phyloP scores from a whole-genome alignment of 441 rosid genomes.

The Hura crepitans region DNA sequence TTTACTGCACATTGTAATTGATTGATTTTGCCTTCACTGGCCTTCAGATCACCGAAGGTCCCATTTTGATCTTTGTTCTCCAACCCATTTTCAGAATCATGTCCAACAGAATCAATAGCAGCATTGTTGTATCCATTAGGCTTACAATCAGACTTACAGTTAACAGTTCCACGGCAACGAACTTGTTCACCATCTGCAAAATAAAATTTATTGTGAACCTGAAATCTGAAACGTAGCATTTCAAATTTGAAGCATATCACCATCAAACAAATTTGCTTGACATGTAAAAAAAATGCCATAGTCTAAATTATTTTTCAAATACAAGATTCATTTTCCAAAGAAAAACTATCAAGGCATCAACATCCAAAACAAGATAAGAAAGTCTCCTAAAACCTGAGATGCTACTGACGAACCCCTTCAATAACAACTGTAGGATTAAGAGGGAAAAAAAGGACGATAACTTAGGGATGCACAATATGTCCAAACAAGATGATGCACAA shows the following conservation, averaged over 20 bases:
- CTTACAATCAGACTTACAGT: conserved; percentile 33
- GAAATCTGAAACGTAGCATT: neutral
- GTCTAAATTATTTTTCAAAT: neutral
- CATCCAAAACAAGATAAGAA: neutral
- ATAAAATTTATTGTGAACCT: neutral
- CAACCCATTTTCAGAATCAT: conserved; percentile 30
- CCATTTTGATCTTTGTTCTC: conserved; percentile 29
- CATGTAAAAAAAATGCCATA: conserved; percentile 1
- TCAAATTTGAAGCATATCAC: neutral
- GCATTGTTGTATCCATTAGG: conserved; percentile 34
- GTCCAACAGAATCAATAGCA: conserved; percentile 29
- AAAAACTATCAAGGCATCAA: neutral
- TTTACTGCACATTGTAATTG: conserved; percentile 15
- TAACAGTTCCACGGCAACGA: conserved; percentile 32
- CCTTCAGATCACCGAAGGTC: conserved; percentile 23
- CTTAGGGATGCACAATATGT: conserved; percentile 5
- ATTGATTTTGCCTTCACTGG: conserved; percentile 26
- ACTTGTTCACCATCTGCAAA: conserved; percentile 50
- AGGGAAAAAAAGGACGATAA: neutral
- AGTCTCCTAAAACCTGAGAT: neutral
- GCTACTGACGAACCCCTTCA: neutral
- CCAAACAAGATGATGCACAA: conserved; percentile 8
- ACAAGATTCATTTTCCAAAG: neutral
- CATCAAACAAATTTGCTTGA: conserved; percentile 3
- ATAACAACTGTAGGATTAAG: neutral